Evolutionary conservation across 2,329 filamentous ascomycete species (phyloP).

Genomic region (Xylaria sp.): DNA sequence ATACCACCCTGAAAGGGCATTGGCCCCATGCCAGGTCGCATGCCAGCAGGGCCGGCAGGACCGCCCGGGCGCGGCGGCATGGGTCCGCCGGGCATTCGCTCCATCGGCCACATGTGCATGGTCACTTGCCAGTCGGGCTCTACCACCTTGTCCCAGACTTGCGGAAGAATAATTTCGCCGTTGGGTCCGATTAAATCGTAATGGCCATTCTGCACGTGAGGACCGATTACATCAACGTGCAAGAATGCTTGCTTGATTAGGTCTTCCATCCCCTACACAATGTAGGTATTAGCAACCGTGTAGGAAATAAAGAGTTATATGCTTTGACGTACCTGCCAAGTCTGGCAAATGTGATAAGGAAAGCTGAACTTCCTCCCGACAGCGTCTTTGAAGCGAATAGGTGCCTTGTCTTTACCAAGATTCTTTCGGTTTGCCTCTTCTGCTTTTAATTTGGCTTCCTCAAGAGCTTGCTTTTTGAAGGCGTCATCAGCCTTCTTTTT

Average conservation of each 20-base stretch:
- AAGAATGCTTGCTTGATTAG: conserved; percentile 86
- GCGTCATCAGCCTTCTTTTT: conserved; percentile 68
- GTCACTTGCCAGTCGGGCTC: conserved; percentile 80
- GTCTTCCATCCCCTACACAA: conserved; percentile 81
- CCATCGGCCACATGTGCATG: conserved; percentile 73
- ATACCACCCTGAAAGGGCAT: conserved; percentile 18
- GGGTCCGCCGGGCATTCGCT: conserved; percentile 45
- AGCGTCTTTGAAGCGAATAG: conserved; percentile 91
- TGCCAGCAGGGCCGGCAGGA: conserved; percentile 26
- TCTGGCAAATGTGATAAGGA: conserved; percentile 85
- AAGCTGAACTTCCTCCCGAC: conserved; percentile 93
- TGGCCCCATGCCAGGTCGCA: conserved; percentile 22
- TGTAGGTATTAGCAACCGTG: conserved; percentile 21
- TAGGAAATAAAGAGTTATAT: background rate
- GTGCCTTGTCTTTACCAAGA: conserved; percentile 72
- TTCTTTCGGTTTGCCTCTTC: conserved; percentile 58
- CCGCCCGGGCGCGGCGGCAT: conserved; percentile 35
- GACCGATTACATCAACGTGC: conserved; percentile 80
- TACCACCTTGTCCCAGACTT: conserved; percentile 83
- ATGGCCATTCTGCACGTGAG: conserved; percentile 80
- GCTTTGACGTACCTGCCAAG: conserved; percentile 76
- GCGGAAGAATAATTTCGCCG: conserved; percentile 83
- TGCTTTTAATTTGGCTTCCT: conserved; percentile 59
- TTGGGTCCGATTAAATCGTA: conserved; percentile 84
- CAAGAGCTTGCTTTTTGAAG: conserved; percentile 61